Evolutionary conservation across 768 basidiomycete species (phyloP), one percentile per base, ranked within the genome.

Genomic region (Tulasnella sp.): DNA sequence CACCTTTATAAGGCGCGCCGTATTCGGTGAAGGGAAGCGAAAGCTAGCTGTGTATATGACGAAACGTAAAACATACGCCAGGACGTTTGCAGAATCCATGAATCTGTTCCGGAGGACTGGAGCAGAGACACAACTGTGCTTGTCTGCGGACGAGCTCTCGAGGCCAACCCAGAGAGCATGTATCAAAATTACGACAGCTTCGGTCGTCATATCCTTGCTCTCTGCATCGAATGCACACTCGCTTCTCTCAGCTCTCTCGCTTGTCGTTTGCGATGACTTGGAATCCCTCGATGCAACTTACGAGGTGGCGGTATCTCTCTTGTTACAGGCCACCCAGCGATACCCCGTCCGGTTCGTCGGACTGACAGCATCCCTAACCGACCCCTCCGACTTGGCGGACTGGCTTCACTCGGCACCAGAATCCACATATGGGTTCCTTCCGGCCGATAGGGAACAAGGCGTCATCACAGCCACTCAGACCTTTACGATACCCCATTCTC

Each of bases 401-500:
- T 99, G 94, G 95, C 74, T 99, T 15, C 76, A 80, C 54, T 84
- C 89, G 49, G 79, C 85, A 45, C 45, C 45, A 19, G 72, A 73
- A 11, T 80, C 78, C 23, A 70, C 87, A 43, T 83, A 85, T 69
- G 82, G 80, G 68, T 96, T 99, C 76, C 77, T 80, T 4, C 87
- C 94, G 1, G 80, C 76, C 44, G 86, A 91, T 66, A 83, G 94
- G 38, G 88, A 91, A 61, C 87, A 90, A 65, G 78, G 89, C 0
- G 73, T 98, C 7, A 77, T 82, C 29, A 78, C 79, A 9, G 26
- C 30, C 17, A 78, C 82, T 11, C 83, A 87, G 56, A 79, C 89
- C 0, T 97, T 95, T 73, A 85, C 83, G 17, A 86, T 92, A 47
- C 81, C 91, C 0, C 83, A 92, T 66, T 96, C 94, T 3, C 78